Evolutionary conservation across 2,329 filamentous ascomycete species (phyloP).

Genomic region (Sarocladium strictum): DNA sequence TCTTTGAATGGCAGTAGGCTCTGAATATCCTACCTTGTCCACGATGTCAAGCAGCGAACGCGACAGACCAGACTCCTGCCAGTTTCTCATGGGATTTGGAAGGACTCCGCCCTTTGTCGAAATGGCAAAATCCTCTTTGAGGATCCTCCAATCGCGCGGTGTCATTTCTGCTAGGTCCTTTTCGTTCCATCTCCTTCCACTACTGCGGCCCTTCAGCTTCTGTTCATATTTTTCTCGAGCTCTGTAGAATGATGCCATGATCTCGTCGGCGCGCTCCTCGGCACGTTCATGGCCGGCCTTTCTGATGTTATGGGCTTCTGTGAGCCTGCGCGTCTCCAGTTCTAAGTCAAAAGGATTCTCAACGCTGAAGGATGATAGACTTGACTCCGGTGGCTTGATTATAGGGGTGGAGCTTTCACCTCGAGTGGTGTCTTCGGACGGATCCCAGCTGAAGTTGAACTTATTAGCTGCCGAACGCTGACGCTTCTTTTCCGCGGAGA

Average conservation of each 20-base stretch:
- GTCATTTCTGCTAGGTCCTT: slow-evolving; percentile 92
- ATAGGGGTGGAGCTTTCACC: background rate
- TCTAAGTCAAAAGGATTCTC: slow-evolving; percentile 47
- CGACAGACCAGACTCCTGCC: slow-evolving; percentile 80
- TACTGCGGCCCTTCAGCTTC: slow-evolving; percentile 63
- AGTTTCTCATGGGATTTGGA: slow-evolving; percentile 93
- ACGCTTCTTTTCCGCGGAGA: slow-evolving; percentile 93
- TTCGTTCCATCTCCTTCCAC: slow-evolving; percentile 94
- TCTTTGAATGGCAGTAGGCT: slow-evolving; percentile 86
- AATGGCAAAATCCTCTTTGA: slow-evolving; percentile 99
- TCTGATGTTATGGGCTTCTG: slow-evolving; percentile 63
- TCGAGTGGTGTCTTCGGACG: slow-evolving; percentile 74
- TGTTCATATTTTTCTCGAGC: slow-evolving; percentile 59
- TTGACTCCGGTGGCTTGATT: background rate
- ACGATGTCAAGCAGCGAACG: slow-evolving; percentile 74
- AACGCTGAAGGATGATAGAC: slow-evolving; percentile 39
- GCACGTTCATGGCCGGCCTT: slow-evolving; percentile 73
- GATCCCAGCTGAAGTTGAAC: slow-evolving; percentile 98
- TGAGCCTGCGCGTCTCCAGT: slow-evolving; percentile 47
- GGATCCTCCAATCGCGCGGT: slow-evolving; percentile 97
- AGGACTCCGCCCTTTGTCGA: slow-evolving; percentile 86
- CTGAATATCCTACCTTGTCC: slow-evolving; percentile 78
- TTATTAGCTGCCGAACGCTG: slow-evolving; percentile 91
- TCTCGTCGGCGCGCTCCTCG: slow-evolving; percentile 65
- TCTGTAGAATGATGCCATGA: slow-evolving; percentile 76